Evolutionary conservation across 257 asterid genomes (phyloP), one percentile per base, ranked within the genome.

Genomic region (Eucommia ulmoides): DNA sequence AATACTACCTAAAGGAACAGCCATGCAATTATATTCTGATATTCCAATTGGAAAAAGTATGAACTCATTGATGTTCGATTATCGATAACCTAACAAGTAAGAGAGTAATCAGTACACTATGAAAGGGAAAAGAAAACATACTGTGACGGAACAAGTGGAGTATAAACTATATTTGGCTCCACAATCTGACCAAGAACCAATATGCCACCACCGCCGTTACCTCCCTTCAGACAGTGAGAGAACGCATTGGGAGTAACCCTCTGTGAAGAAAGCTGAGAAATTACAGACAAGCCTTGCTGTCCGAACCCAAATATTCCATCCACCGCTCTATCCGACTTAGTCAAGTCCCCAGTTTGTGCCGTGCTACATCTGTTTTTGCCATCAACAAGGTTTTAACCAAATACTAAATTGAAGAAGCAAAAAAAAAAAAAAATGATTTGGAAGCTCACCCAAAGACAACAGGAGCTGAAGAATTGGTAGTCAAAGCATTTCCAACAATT

Each of bases 231-330:
- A 75, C 99, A 91, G 69, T 91, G 99, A 45, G 96, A 91, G 61
- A 91, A 91, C 24, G 76, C 67, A 19, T 83, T 77, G 0, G 99
- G 99, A 22, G 81, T 63, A 38, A 77, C 44, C 49, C 99, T 82
- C 70, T 80, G 94, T 8, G 96, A 79, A 22, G 88, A 78, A 54
- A 91, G 95, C 46, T 91, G 99, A 22, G 96, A 79, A 42, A 91
- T 75, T 20, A 86, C 93, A 1, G 99, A 91, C 65, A 91, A 55
- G 22, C 93, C 75, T 64, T 78, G 91, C 81, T 86, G 96, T 16
- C 99, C 99, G 45, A 91, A 86, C 22, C 99, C 99, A 62, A 91
- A 91, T 62, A 91, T 91, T 49, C 99, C 99, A 68, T 86, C 95
- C 57, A 91, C 96, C 20, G 99, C 99, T 61, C 96, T 81, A 46